phyloP scores from a whole-genome alignment of 1,284 basidiomycete genomes.

The Erythrobasidium hasegawianum region DNA sequence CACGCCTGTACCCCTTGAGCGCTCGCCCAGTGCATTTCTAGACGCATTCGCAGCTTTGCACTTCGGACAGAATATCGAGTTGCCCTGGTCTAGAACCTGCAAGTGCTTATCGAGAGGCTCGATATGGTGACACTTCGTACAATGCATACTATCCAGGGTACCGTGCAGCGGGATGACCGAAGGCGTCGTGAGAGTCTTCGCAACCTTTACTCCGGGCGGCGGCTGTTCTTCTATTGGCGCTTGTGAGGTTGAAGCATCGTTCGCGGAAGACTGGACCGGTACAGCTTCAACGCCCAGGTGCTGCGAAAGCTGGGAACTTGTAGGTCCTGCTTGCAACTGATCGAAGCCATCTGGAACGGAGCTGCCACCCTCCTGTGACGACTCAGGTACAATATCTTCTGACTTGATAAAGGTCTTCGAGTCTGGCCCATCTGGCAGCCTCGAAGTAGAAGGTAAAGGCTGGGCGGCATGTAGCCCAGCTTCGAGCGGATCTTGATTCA shows the following conservation, averaged over 20 bases:
- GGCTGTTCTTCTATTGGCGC: background rate
- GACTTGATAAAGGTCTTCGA: no score
- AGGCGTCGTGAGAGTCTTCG: conserved; percentile 49
- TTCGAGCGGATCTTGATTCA: no score
- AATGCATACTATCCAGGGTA: conserved; percentile 72
- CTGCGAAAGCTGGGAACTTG: no score
- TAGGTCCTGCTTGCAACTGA: no score
- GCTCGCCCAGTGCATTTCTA: conserved; percentile 60
- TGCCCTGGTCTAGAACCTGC: conserved; percentile 58
- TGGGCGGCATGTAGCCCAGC: background rate
- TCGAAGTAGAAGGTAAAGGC: background rate
- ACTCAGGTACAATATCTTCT: no score
- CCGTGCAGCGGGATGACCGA: conserved; percentile 88
- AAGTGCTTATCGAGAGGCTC: conserved; percentile 55
- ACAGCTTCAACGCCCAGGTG: no score
- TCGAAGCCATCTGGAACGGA: no score
- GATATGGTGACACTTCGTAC: conserved; percentile 70
- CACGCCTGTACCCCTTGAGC: conserved; percentile 72
- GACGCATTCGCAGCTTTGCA: conserved; percentile 65
- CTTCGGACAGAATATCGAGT: conserved; percentile 67
- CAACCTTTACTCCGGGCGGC: background rate
- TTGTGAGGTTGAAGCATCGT: no score
- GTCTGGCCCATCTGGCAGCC: background rate
- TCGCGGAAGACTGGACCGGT: no score
- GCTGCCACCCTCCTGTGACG: no score